Base-by-base conservation (phyloP, 331 rosid species). In the Dryas integrifolia region DNA sequence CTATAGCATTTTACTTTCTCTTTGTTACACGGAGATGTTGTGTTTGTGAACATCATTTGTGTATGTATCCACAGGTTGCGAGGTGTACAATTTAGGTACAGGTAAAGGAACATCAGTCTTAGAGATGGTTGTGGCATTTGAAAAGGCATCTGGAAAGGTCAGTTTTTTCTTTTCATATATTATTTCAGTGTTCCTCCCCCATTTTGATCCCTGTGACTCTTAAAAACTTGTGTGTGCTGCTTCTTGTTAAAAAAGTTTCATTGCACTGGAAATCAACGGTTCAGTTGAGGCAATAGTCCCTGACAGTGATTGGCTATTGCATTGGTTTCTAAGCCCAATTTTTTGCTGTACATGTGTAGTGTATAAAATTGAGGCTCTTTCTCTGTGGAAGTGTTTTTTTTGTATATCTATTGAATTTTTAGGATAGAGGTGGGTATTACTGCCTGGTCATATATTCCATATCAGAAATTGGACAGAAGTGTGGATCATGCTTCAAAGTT, bases 21-120 rank as follows among this genome's bases (percentile, higher is more conserved):
- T 24, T n/a, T 47, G 12, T 66, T 35, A 0, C 46, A 14, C 11
- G 14, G 6, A 26, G 63, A 60, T 60, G 18, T 0, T 16, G 15
- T 43, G 9, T 45, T 26, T 65, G 4, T 65, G 9, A 13, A 67
- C 44, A 24, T 40, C 7, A 44, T 24, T 41, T 18, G n/a, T 39
- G 24, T 13, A 5, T 69, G 51, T 74, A n/a, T 72, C 58, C 66
- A 69, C 86, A 95, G 97, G 97, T 71, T 95, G 99, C 53, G 98
- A 90, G 82, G 98, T 90, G 57, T 95, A 85, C 85, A 95, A 95
- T 83, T 73, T 95, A 86, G 99, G 99, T 67, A 95, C 99, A 3
- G 99, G 99, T 71, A 92, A 86, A 76, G 99, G 99, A 79, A 92
- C 98, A 51, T 95, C 99, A 6, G 98, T 95, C 66, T 78, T 90